Evolutionary conservation across 2,329 filamentous ascomycete species (phyloP).

Genomic region (Sporothrix protearum): DNA sequence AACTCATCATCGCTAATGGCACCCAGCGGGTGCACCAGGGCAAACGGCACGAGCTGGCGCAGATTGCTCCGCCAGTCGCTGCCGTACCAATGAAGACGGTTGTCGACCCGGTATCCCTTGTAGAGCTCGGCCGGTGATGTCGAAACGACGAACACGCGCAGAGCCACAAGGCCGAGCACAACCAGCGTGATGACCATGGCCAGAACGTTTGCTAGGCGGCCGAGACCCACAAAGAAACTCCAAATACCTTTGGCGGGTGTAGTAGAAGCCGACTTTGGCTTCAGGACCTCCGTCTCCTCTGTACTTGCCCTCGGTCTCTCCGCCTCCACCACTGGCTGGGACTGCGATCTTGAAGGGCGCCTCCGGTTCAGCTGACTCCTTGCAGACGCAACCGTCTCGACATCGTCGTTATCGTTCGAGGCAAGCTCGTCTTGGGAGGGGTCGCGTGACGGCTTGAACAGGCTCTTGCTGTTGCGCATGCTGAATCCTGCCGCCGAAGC

Average conservation of each 20-base stretch:
- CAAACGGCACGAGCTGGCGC: slow-evolving; percentile 29
- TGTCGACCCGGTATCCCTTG: slow-evolving; percentile 29
- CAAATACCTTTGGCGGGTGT: not conserved
- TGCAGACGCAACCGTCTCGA: slow-evolving; percentile 12
- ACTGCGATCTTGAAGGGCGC: not conserved
- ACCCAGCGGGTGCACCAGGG: slow-evolving; percentile 28
- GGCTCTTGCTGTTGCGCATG: slow-evolving; percentile 11
- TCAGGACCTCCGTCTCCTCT: not conserved
- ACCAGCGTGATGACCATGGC: slow-evolving; percentile 25
- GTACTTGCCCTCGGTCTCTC: not conserved
- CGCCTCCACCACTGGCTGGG: not conserved
- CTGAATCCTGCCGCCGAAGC: not conserved
- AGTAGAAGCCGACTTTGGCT: not conserved
- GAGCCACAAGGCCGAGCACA: slow-evolving; percentile 21
- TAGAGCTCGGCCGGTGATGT: slow-evolving; percentile 27
- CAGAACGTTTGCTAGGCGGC: slow-evolving; percentile 14
- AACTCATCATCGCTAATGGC: slow-evolving; percentile 31
- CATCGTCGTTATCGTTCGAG: slow-evolving; percentile 8
- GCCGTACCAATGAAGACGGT: slow-evolving; percentile 30
- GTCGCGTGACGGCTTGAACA: slow-evolving; percentile 14
- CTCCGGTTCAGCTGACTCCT: slow-evolving; percentile 14
- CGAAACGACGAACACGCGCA: slow-evolving; percentile 27
- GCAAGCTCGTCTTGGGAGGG: slow-evolving; percentile 22
- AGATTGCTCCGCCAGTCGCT: slow-evolving; percentile 30
- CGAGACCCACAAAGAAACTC: not conserved